These are phyloP conservation scores for Mortierella sp. DNA, from an alignment of 371 early-diverging fungal genomes.

Conservation along the genomic window DNA sequence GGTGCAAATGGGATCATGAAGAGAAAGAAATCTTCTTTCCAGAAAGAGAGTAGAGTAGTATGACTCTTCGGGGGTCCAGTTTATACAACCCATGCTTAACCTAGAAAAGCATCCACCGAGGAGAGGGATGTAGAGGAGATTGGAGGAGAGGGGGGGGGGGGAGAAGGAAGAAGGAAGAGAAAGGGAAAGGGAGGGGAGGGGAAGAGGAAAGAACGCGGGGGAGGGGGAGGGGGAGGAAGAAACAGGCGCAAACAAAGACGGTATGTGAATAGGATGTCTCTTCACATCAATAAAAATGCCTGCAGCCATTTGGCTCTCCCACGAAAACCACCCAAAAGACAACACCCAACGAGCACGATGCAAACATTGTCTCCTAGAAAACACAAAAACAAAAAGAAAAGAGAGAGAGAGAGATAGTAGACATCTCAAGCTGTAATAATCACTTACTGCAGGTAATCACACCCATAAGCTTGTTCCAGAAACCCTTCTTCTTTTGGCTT, in stretches of 20 bases:
- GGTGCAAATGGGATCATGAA: too few relatives aligned
- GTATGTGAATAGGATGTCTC: conserved; percentile 13
- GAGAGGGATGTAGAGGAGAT: too few relatives aligned
- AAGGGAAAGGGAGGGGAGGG: conserved; percentile 1
- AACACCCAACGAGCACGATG: neutral
- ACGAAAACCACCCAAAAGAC: conserved; percentile 2
- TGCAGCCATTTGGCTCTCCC: too few relatives aligned
- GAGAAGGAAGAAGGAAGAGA: neutral
- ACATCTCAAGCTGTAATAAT: neutral
- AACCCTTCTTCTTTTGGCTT: conserved; percentile 54
- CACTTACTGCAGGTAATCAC: conserved; percentile 58
- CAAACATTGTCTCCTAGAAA: neutral
- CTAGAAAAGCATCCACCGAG: too few relatives aligned
- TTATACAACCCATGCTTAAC: too few relatives aligned
- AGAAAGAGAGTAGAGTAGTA: too few relatives aligned
- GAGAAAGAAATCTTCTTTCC: too few relatives aligned
- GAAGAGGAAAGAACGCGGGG: conserved; percentile 4
- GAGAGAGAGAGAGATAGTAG: neutral
- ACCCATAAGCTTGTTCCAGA: conserved; percentile 57
- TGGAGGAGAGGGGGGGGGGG: neutral
- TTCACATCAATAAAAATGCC: too few relatives aligned
- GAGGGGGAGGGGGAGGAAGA: neutral
- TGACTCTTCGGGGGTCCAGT: too few relatives aligned
- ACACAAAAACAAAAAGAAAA: neutral
- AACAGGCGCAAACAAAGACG: neutral